A percentile compares a stretch with the other conserved stretches of the same genome.
phyloP scores from a whole-genome alignment of 345 rosid genomes.

The Erysimum cheiranthoides region DNA sequence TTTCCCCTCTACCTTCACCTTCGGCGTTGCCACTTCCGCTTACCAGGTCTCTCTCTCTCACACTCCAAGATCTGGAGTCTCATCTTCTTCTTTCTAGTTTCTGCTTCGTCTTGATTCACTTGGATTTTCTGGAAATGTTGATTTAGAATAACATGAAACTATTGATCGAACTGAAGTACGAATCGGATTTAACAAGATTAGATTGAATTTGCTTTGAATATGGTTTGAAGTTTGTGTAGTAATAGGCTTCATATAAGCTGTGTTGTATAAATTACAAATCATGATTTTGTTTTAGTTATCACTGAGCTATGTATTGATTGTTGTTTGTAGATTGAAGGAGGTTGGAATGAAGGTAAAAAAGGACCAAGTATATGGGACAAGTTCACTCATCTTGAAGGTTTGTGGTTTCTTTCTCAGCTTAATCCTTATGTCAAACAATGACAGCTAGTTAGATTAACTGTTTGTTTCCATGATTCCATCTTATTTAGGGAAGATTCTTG shows the following conservation, averaged over 20 bases:
- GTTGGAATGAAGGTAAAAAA: conserved; percentile 68
- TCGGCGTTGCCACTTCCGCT: conserved; percentile 69
- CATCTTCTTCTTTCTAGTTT: neutral
- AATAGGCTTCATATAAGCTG: neutral
- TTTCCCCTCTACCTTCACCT: conserved; percentile 59
- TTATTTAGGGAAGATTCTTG: conserved; percentile 64
- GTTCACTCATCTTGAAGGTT: conserved; percentile 72
- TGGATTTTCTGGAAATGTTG: conserved; percentile 9
- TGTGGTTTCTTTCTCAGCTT: conserved; percentile 11
- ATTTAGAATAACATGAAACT: neutral
- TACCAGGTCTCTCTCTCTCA: conserved; percentile 52
- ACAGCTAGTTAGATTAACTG: neutral
- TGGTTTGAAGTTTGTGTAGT: conserved; percentile 15
- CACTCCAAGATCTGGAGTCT: conserved; percentile 8
- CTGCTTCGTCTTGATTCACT: neutral
- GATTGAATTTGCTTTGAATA: neutral
- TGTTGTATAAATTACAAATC: neutral
- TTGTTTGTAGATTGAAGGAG: conserved; percentile 85
- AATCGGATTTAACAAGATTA: conserved; percentile 1
- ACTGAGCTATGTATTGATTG: neutral
- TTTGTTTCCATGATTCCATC: neutral
- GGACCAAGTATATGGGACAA: conserved; percentile 92
- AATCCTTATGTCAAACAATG: neutral
- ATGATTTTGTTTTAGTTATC: neutral
- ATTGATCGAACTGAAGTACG: neutral